These are phyloP conservation scores for Daldinia vernicosa DNA, from an alignment of 495 filamentous ascomycete genomes.

Conservation along the genomic window DNA sequence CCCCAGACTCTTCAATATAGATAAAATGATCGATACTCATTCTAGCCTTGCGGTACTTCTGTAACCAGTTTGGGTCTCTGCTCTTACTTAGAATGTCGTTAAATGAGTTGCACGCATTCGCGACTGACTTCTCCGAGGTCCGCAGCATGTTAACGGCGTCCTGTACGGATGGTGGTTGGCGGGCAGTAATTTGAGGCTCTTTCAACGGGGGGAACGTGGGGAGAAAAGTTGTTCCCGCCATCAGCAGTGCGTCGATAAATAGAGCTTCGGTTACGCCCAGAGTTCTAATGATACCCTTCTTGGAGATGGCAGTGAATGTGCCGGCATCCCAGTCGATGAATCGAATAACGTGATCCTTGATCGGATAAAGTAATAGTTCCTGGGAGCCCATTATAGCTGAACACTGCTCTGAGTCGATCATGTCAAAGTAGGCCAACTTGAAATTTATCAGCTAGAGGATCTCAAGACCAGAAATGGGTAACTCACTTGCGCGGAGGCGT, in stretches of 20 bases:
- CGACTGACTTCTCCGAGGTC: conserved; percentile 67
- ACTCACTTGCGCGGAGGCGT: conserved; percentile 84
- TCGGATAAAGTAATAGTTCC: conserved; percentile 87
- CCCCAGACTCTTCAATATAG: conserved; percentile 76
- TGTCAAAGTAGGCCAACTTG: conserved; percentile 84
- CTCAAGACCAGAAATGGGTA: neutral
- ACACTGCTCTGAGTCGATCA: conserved; percentile 70
- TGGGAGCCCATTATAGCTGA: conserved; percentile 85
- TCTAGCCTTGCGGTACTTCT: conserved; percentile 82
- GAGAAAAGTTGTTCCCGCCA: conserved; percentile 84
- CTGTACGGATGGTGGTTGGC: conserved; percentile 64
- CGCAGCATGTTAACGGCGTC: conserved; percentile 79
- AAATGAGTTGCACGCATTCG: conserved; percentile 71
- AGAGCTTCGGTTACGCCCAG: conserved; percentile 74
- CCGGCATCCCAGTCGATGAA: conserved; percentile 74
- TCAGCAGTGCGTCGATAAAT: conserved; percentile 84
- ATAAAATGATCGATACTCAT: conserved; percentile 89
- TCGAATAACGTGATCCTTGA: conserved; percentile 79
- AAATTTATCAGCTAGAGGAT: conserved; percentile 31
- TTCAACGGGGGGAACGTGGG: conserved; percentile 79
- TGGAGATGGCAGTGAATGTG: conserved; percentile 75
- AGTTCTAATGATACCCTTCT: conserved; percentile 72
- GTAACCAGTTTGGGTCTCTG: conserved; percentile 77
- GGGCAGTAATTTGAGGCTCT: conserved; percentile 55
- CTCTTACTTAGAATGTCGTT: conserved; percentile 71